Conservation (phyloP, 208 protist genomes). For the Leishmania arabica region DNA sequence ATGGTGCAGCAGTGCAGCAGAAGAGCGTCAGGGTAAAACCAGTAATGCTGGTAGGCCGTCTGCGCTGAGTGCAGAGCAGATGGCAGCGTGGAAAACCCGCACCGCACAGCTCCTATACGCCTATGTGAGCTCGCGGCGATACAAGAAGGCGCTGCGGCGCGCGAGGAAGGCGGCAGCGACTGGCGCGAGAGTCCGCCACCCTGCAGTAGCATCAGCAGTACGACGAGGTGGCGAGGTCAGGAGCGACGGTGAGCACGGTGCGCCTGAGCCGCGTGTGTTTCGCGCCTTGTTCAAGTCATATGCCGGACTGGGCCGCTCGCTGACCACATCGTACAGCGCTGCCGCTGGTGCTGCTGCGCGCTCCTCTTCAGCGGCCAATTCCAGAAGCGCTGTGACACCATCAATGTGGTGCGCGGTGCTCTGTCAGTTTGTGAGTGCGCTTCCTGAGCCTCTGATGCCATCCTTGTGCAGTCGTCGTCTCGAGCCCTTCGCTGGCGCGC, state of each 20-base stretch:
- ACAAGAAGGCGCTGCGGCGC: constrained; percentile 15
- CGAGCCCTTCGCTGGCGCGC: constrained; percentile 25
- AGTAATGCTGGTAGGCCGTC: neutral
- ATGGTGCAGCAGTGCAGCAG: constrained; percentile 18
- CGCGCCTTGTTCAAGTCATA: constrained; percentile 14
- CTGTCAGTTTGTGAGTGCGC: constrained; percentile 35
- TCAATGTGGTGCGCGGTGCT: constrained; percentile 36
- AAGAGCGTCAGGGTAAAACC: neutral
- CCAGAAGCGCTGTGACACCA: neutral
- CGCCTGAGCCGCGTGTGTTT: constrained; percentile 10
- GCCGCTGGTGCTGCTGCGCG: neutral
- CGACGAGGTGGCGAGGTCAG: neutral
- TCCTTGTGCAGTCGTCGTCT: constrained; percentile 45
- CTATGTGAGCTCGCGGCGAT: constrained; percentile 9
- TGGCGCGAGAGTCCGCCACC: neutral
- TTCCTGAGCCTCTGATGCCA: constrained; percentile 51
- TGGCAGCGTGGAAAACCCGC: constrained; percentile 9
- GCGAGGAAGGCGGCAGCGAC: neutral
- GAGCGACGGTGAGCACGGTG: neutral
- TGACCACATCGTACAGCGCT: neutral
- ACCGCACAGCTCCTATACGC: constrained; percentile 15
- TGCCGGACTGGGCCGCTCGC: neutral
- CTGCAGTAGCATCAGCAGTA: neutral
- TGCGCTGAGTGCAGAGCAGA: constrained; percentile 11
- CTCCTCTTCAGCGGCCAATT: neutral